These are phyloP conservation scores for Amaranthus palmeri DNA, from an alignment of 148 eudicot species.

Conservation along the genomic window DNA sequence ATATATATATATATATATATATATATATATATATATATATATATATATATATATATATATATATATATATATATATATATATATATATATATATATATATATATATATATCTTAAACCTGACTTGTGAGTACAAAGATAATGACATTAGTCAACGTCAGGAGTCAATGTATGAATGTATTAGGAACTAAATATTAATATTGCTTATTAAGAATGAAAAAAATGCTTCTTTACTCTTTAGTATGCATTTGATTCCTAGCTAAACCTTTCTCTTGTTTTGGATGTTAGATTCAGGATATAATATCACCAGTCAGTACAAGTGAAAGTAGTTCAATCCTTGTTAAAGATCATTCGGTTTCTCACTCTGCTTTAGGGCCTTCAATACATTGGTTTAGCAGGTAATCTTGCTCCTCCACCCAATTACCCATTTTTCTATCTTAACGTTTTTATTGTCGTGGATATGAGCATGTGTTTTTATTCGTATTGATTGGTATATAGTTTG, in stretches of 20 bases:
- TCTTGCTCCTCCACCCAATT: background rate
- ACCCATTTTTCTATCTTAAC: background rate
- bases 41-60: too few relatives aligned
- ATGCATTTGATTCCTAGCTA: constrained; percentile 5
- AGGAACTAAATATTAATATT: background rate
- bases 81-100: too few relatives aligned
- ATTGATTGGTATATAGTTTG: constrained; percentile 1
- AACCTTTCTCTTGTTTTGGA: constrained; percentile 18
- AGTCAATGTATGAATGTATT: background rate
- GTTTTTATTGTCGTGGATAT: background rate
- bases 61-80: background rate
- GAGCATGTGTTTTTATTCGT: background rate
- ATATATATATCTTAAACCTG: background rate
- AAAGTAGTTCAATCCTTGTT: constrained; percentile 42
- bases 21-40: too few relatives aligned
- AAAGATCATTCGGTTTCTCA: constrained; percentile 47
- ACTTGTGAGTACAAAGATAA: background rate
- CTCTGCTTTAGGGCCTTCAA: constrained; percentile 51
- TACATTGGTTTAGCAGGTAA: constrained; percentile 71
- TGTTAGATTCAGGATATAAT: constrained; percentile 62
- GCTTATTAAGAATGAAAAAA: background rate
- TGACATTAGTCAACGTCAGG: too few relatives aligned
- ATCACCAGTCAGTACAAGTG: constrained; percentile 42
- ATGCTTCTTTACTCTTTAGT: background rate
- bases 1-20: background rate